Evolutionary conservation across 1,284 basidiomycete species (phyloP).

Genomic region (Fomitopsis pinicola): DNA sequence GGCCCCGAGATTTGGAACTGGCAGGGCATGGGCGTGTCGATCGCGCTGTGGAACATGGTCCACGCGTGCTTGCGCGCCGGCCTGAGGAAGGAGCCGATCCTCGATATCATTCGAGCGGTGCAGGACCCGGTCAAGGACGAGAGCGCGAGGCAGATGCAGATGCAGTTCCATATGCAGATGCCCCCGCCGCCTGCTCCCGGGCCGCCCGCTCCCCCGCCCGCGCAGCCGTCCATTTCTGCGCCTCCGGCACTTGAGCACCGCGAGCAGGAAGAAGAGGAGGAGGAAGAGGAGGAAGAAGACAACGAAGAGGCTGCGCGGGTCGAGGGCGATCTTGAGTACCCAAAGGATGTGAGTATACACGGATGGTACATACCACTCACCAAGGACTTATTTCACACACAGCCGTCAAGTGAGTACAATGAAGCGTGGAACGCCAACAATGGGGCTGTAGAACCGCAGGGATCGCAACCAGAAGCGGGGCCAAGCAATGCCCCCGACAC

Average conservation of each 20-base stretch:
- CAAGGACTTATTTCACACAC: slow-evolving; percentile 17
- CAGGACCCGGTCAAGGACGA: slow-evolving; percentile 49
- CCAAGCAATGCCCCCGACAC: slow-evolving; percentile 18
- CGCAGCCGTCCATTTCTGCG: neutral
- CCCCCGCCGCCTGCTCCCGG: neutral
- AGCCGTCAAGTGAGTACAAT: slow-evolving; percentile 44
- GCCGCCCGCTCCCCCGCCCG: neutral
- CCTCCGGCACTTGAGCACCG: slow-evolving; percentile 20
- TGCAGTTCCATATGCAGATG: neutral
- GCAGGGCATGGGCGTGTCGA: slow-evolving; percentile 64
- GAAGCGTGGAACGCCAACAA: slow-evolving; percentile 55
- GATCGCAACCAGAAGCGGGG: slow-evolving; percentile 15
- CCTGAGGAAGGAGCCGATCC: slow-evolving; percentile 52
- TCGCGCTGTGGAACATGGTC: slow-evolving; percentile 66
- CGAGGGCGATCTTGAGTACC: slow-evolving; percentile 19
- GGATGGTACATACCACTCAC: slow-evolving; percentile 2
- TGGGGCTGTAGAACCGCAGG: slow-evolving; percentile 28
- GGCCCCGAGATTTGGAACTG: slow-evolving; percentile 64
- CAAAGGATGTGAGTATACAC: slow-evolving; percentile 22
- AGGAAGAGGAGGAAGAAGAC: slow-evolving; percentile 25
- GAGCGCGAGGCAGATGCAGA: slow-evolving; percentile 5
- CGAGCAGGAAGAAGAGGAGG: slow-evolving; percentile 34
- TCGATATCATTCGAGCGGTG: slow-evolving; percentile 50
- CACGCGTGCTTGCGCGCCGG: slow-evolving; percentile 50
- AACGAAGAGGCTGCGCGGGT: slow-evolving; percentile 23